phyloP scores from a whole-genome alignment of 305 asterid genomes.

The Coffea humblotiana region DNA sequence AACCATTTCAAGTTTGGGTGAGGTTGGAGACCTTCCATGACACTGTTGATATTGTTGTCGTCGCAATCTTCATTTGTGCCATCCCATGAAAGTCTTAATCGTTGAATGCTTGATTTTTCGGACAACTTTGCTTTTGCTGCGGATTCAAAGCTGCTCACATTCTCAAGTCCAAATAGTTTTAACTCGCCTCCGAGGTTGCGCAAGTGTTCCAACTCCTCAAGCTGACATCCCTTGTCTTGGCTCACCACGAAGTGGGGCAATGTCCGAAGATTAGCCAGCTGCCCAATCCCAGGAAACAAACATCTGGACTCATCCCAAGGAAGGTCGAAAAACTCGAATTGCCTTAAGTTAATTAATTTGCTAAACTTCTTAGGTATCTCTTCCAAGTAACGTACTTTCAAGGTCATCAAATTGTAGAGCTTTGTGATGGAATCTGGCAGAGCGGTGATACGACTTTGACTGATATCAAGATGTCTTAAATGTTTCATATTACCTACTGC shows the following conservation, averaged over 20 bases:
- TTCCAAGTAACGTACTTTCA: background rate
- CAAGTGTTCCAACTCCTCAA: slow-evolving; percentile 6
- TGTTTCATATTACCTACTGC: slow-evolving; percentile 7
- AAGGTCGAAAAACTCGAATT: background rate
- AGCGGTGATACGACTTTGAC: fast-evolving
- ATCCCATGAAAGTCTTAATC: slow-evolving; percentile 22
- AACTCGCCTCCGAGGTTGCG: slow-evolving; percentile 1
- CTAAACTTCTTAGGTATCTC: background rate
- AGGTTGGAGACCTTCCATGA: slow-evolving; percentile 29
- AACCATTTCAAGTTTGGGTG: slow-evolving; percentile 17
- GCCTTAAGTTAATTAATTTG: slow-evolving; percentile 8
- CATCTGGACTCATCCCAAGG: background rate
- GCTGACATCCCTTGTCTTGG: slow-evolving; percentile 5
- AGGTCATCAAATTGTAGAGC: slow-evolving; percentile 18
- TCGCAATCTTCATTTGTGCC: background rate
- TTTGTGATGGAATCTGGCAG: slow-evolving; percentile 8
- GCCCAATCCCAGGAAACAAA: background rate
- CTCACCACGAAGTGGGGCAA: slow-evolving; percentile 6
- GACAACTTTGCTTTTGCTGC: slow-evolving; percentile 5
- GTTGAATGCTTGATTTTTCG: slow-evolving; percentile 16
- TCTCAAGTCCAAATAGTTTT: background rate
- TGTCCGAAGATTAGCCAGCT: slow-evolving; percentile 12
- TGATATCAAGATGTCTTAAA: slow-evolving; percentile 12
- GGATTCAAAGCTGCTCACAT: background rate
- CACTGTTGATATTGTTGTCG: background rate